phyloP scores from a whole-genome alignment of 2,329 filamentous ascomycete genomes.

The Phialophora verrucosa region DNA sequence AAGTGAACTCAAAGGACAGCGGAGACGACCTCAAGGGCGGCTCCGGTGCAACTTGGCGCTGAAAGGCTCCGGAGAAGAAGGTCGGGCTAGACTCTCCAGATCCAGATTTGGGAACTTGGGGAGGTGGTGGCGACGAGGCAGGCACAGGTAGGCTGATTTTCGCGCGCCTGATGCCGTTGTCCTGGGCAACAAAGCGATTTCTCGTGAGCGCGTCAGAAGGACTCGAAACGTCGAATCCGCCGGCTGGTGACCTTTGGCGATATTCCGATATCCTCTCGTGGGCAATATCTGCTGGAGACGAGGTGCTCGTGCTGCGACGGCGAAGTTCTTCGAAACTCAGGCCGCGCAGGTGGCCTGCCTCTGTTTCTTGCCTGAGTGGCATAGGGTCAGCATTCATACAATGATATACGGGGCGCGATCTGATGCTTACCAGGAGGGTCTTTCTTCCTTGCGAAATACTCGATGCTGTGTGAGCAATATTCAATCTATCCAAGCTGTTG shows the following conservation, averaged over 20 bases:
- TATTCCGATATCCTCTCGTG: background rate
- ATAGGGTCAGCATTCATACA: slow-evolving; percentile 1
- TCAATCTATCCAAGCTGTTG: background rate
- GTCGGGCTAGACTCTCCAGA: slow-evolving; percentile 16
- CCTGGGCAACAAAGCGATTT: slow-evolving; percentile 19
- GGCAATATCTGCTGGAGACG: slow-evolving; percentile 5
- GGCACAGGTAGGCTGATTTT: slow-evolving; percentile 8
- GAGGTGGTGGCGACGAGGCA: slow-evolving; percentile 12
- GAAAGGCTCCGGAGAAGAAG: slow-evolving; percentile 8
- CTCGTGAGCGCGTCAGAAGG: background rate
- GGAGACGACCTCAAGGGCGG: background rate
- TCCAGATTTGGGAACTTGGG: slow-evolving; percentile 15
- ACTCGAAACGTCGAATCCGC: background rate
- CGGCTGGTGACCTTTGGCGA: background rate
- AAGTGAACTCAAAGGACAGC: slow-evolving; percentile 26
- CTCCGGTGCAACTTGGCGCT: slow-evolving; percentile 12
- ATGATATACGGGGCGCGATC: background rate
- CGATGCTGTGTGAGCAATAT: background rate
- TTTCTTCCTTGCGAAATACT: background rate
- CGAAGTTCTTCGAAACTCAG: slow-evolving; percentile 7
- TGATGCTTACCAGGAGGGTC: background rate
- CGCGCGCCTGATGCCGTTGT: slow-evolving; percentile 15
- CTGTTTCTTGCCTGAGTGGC: background rate
- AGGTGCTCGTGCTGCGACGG: background rate
- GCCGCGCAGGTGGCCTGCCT: slow-evolving; percentile 2